A percentile compares a stretch with the other conserved stretches of the same genome.
Evolutionary conservation across 306 rosid genomes (phyloP).

Genomic region (cucumber (Cucumis sativus)): DNA sequence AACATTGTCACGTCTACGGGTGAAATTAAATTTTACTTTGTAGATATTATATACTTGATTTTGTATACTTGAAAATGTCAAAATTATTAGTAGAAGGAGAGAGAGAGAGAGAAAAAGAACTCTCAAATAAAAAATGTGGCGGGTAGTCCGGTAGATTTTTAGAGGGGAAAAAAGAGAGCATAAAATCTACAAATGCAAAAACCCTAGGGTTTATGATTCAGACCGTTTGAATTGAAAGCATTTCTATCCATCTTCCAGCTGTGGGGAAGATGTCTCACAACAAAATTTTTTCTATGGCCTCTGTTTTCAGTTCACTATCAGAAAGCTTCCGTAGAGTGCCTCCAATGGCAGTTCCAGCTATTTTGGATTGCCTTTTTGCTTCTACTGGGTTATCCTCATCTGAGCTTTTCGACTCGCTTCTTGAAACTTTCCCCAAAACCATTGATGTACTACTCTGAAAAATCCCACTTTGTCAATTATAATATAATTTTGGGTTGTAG

Average conservation of each 20-base stretch:
- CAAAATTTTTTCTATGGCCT: constrained; percentile 24
- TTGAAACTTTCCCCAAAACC: constrained; percentile 31
- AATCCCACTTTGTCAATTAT: not conserved
- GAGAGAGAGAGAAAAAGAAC: not conserved
- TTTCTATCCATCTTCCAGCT: not conserved
- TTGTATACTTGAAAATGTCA: too few relatives aligned
- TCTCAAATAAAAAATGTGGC: not conserved
- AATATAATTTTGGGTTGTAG: not conserved
- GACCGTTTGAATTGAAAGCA: not conserved
- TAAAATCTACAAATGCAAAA: not conserved
- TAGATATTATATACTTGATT: too few relatives aligned
- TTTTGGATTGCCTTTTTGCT: constrained; percentile 57
- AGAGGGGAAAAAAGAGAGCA: not conserved
- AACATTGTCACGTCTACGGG: too few relatives aligned
- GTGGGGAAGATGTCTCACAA: constrained; percentile 19
- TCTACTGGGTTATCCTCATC: constrained; percentile 52
- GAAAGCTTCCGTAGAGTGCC: constrained; percentile 53
- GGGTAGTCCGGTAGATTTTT: not conserved
- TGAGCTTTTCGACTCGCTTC: constrained; percentile 46
- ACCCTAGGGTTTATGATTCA: constrained; percentile 12
- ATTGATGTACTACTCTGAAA: constrained; percentile 35
- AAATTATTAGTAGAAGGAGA: too few relatives aligned
- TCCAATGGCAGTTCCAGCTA: constrained; percentile 51
- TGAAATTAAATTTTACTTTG: too few relatives aligned
- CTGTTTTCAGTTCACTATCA: constrained; percentile 36